Evolutionary conservation across 2,329 filamentous ascomycete species (phyloP).

Genomic region (Pestalotiopsis sp.): DNA sequence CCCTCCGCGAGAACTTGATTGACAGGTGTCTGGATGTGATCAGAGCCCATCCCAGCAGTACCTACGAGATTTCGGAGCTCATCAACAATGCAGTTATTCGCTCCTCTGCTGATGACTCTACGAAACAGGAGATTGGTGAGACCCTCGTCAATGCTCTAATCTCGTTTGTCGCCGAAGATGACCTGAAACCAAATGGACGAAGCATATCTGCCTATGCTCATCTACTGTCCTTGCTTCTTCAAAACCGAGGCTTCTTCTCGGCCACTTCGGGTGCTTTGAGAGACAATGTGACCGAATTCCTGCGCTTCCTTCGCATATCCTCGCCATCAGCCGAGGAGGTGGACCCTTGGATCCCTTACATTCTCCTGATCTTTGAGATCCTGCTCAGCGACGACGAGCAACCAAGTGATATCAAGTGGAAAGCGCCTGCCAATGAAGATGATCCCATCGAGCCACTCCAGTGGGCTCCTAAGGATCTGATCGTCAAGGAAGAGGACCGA

Average conservation of each 20-base stretch:
- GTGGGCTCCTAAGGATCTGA: conserved; percentile 60
- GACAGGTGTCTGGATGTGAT: conserved; percentile 91
- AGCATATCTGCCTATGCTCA: conserved; percentile 88
- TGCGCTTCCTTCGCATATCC: conserved; percentile 76
- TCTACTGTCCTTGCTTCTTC: conserved; percentile 83
- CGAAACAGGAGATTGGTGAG: conserved; percentile 74
- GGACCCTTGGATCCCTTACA: conserved; percentile 91
- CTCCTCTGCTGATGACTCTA: conserved; percentile 55
- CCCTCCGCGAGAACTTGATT: conserved; percentile 77
- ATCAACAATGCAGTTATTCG: conserved; percentile 72
- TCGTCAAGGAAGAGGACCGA: conserved; percentile 68
- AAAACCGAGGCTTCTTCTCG: conserved; percentile 80
- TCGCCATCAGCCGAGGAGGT: conserved; percentile 73
- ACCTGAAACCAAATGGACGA: conserved; percentile 61
- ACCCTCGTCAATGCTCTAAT: conserved; percentile 85
- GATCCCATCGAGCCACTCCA: conserved; percentile 55
- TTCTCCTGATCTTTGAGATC: conserved; percentile 87
- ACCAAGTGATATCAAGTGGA: conserved; percentile 76
- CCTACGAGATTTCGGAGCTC: conserved; percentile 88
- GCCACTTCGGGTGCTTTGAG: conserved; percentile 75
- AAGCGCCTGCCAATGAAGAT: conserved; percentile 51
- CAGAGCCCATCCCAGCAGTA: conserved; percentile 82
- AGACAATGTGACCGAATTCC: conserved; percentile 74
- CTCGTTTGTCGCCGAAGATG: conserved; percentile 63
- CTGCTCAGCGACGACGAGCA: conserved; percentile 88